These are phyloP conservation scores for Oryza meridionalis DNA, from an alignment of 176 grass and related monocot species.

Conservation along the genomic window DNA sequence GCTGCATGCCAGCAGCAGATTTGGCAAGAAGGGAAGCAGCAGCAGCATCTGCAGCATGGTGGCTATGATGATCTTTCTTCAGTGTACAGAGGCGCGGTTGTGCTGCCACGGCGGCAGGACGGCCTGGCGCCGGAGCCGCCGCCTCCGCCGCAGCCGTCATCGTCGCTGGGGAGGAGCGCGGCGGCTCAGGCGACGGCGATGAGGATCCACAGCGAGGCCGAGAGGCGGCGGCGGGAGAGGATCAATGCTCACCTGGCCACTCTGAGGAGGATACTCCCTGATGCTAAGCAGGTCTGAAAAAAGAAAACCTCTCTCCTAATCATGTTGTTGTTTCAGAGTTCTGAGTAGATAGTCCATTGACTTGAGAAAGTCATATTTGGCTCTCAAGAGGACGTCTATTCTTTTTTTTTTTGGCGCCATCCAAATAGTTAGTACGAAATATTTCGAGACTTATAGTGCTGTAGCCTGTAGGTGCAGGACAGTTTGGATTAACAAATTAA, in stretches of 20 bases:
- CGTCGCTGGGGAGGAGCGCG: slow-evolving; percentile 15
- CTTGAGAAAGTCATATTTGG: no score
- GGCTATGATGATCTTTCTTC: slow-evolving; percentile 20
- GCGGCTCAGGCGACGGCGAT: slow-evolving; percentile 42
- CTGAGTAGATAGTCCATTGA: neutral
- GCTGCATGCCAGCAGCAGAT: neutral
- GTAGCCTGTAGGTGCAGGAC: no score
- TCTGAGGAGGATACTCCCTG: slow-evolving; percentile 72
- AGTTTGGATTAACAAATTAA: no score
- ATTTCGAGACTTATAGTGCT: no score
- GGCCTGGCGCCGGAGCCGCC: neutral
- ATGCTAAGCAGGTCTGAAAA: slow-evolving; percentile 62
- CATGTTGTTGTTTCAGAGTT: slow-evolving; percentile 26
- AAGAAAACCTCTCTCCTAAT: neutral
- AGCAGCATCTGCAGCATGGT: neutral
- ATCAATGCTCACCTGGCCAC: slow-evolving; percentile 78
- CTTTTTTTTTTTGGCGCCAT: no score
- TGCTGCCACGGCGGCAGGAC: neutral
- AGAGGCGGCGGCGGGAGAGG: slow-evolving; percentile 79
- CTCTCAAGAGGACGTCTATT: no score
- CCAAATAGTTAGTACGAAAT: no score
- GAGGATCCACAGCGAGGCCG: slow-evolving; percentile 74
- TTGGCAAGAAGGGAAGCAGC: neutral
- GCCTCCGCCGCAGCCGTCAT: neutral
- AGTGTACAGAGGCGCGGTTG: slow-evolving; percentile 5